Evolutionary conservation across 2,329 filamentous ascomycete species (phyloP), one percentile per base, ranked within the genome.

Genomic region (Chrysoporthe austroafricana): DNA sequence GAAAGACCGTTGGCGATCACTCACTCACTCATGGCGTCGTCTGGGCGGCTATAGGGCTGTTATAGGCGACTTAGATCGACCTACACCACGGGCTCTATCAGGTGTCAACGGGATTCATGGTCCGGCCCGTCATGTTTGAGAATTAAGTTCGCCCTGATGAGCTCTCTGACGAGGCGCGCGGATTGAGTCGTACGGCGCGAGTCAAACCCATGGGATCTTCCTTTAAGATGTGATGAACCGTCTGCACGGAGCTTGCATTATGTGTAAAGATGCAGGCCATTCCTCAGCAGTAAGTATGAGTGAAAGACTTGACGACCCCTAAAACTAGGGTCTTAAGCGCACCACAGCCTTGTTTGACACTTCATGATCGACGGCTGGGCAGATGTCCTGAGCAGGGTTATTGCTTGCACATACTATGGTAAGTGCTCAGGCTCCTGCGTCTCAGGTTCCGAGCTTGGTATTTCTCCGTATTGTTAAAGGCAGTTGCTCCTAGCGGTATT

Each of bases 111-210:
- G 57, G 21, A 16, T 26, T 11, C 14, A 44, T 13, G n/a, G 57
- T 21, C 46, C 44, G 36, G 63, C 42, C 43, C 34, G 63, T 57
- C 34, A 46, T 64, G 66, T 67, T 67, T 67, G 66, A 67, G 58
- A 50, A 60, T 60, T 63, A 39, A n/a, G 50, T 56, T 62, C 62
- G 36, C 62, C 66, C 50, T 54, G 26, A 48, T 59, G 46, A 48
- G 54, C 21, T 26, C 59, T 46, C 61, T 50, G 66, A 62, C 62
- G 14, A 57, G 54, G 16, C 34, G 14, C 16, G 26, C 26, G 26
- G 26, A 13, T n/a, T 57, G 13, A 57, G 11, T 1, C 4, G 32
- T 57, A 13, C 1, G 52, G 11, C 36, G 32, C 52, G 34, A 57
- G 52, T 57, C 32, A 57, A 57, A 32, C 16, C 34, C 32, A n/a